These are phyloP conservation scores for Rhodotorula glutinis DNA, from an alignment of 1,284 basidiomycete species.

Conservation along the genomic window DNA sequence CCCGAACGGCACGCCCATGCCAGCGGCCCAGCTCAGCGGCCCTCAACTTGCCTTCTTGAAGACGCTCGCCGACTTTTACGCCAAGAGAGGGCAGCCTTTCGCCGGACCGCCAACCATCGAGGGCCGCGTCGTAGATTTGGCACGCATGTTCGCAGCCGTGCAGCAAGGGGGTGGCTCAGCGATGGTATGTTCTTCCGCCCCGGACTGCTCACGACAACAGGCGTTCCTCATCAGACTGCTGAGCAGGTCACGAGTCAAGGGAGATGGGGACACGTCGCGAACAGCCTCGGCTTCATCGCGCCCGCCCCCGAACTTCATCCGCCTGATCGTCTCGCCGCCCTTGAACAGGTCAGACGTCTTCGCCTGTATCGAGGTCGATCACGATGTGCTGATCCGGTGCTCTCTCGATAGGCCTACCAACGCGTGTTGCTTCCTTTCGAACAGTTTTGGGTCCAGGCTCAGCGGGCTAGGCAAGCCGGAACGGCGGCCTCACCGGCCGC, in stretches of 20 bases:
- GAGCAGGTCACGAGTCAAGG: conserved; percentile 3
- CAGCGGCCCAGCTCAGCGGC: background rate
- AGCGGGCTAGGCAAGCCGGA: background rate
- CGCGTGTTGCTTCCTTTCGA: conserved; percentile 29
- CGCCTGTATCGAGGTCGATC: too few relatives aligned
- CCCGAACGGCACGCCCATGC: background rate
- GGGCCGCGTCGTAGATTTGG: conserved; percentile 22
- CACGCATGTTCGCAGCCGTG: conserved; percentile 19
- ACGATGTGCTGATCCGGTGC: too few relatives aligned
- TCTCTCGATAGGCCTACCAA: conserved; percentile 28
- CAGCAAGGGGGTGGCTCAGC: conserved; percentile 6
- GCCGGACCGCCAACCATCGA: conserved; percentile 21
- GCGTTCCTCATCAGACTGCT: too few relatives aligned
- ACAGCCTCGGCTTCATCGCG: conserved; percentile 14
- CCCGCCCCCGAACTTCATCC: conserved; percentile 11
- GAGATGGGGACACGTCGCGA: conserved; percentile 10
- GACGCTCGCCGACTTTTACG: conserved; percentile 28
- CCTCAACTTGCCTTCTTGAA: conserved; percentile 11
- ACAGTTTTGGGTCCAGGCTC: conserved; percentile 18
- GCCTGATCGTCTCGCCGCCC: background rate
- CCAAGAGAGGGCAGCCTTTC: conserved; percentile 15
- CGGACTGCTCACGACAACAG: background rate
- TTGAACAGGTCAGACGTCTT: background rate
- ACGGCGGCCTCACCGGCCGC: background rate
- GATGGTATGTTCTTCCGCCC: background rate